Evolutionary conservation across 2,329 filamentous ascomycete genomes (phyloP).

Genomic region (Xylariales sp.): DNA sequence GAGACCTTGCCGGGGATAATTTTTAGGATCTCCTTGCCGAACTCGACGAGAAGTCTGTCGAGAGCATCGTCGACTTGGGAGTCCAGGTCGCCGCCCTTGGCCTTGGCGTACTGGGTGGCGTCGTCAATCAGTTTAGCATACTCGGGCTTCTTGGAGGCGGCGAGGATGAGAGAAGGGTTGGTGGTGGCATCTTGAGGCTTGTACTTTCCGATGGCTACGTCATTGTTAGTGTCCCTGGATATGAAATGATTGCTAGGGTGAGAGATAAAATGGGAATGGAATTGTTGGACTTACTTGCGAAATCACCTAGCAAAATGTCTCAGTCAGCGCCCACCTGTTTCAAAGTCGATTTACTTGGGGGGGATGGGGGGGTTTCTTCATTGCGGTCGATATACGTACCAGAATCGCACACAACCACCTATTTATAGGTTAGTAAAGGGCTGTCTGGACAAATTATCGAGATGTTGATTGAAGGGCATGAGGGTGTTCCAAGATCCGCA

Average conservation of each 20-base stretch:
- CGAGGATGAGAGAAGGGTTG: slow-evolving; percentile 98
- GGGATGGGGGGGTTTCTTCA: slow-evolving; percentile 11
- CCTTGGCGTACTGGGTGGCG: slow-evolving; percentile 88
- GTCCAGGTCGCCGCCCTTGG: slow-evolving; percentile 74
- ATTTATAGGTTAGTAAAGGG: slow-evolving; percentile 41
- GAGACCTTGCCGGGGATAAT: slow-evolving; percentile 99
- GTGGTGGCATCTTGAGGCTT: slow-evolving; percentile 99
- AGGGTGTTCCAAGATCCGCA: background rate
- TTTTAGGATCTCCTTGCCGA: slow-evolving; percentile 96
- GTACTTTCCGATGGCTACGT: slow-evolving; percentile 94
- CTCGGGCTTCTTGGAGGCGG: slow-evolving; percentile 97
- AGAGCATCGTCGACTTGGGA: slow-evolving; percentile 89
- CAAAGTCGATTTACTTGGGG: slow-evolving; percentile 13
- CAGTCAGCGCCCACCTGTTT: slow-evolving; percentile 44
- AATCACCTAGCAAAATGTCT: slow-evolving; percentile 69
- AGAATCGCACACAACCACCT: slow-evolving; percentile 97
- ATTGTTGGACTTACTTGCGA: slow-evolving; percentile 71
- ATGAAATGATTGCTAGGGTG: background rate
- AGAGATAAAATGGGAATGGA: background rate
- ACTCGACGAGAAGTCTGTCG: slow-evolving; percentile 95
- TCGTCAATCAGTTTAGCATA: slow-evolving; percentile 92
- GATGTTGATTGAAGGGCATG: slow-evolving; percentile 36
- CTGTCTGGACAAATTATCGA: background rate
- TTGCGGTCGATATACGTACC: slow-evolving; percentile 66
- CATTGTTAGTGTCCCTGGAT: slow-evolving; percentile 35